A percentile compares a stretch with the other conserved stretches of the same genome.
phyloP scores from a whole-genome alignment of 192 early-diverging fungal species.

The Dissophora ornata region DNA sequence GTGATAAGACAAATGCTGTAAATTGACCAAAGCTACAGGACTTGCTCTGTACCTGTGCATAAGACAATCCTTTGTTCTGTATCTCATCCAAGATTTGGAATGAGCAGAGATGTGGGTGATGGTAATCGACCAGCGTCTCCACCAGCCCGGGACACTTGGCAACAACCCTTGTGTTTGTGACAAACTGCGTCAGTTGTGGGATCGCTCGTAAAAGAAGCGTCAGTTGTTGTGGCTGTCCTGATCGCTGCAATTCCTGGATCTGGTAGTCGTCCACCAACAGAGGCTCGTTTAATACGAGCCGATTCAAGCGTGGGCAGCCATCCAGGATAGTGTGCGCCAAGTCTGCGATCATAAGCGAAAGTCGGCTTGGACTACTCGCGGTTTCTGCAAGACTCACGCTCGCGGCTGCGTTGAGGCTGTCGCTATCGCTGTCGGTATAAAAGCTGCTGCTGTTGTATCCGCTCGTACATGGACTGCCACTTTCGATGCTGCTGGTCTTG shows the following conservation, averaged over 20 bases:
- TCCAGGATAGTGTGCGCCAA: constrained; percentile 25
- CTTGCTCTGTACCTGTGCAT: not conserved
- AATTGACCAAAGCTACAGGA: too few species aligned
- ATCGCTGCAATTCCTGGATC: not conserved
- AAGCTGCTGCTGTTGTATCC: not conserved
- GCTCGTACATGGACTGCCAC: not conserved
- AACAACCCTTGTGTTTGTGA: constrained; percentile 8
- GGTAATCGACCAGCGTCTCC: constrained; percentile 23
- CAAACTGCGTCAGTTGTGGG: constrained; percentile 23
- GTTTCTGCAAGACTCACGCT: not conserved
- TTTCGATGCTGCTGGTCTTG: not conserved
- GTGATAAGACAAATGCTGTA: too few species aligned
- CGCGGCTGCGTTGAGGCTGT: constrained; percentile 6
- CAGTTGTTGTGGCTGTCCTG: not conserved
- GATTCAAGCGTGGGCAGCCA: constrained; percentile 14
- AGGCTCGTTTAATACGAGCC: constrained; percentile 31
- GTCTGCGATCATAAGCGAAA: constrained; percentile 13
- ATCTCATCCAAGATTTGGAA: constrained; percentile 23
- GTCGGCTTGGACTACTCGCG: not conserved
- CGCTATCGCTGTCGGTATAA: constrained; percentile 4
- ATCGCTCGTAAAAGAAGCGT: constrained; percentile 2
- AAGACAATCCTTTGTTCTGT: not conserved
- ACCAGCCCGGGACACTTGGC: constrained; percentile 15
- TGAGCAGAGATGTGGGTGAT: constrained; percentile 23
- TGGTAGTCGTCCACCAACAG: constrained; percentile 7